Evolutionary conservation across 2,329 filamentous ascomycete genomes (phyloP).

Genomic region (Stemphylium vesicarium): DNA sequence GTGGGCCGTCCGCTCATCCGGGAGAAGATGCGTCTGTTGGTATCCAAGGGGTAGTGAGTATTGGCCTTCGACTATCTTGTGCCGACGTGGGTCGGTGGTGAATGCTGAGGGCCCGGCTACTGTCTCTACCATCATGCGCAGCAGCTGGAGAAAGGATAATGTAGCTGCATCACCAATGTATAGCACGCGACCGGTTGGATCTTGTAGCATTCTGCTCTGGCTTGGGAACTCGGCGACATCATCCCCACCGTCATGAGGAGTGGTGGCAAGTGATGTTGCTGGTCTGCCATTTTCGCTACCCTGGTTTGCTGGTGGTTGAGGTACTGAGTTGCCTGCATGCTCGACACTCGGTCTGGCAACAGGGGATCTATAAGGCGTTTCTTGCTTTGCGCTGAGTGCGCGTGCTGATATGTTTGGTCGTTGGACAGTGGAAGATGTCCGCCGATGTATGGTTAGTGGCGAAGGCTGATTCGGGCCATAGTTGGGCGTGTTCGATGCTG

Average conservation of each 20-base stretch:
- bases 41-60: slow-evolving; percentile 56
- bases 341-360: slow-evolving; percentile 34
- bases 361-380: slow-evolving; percentile 26
- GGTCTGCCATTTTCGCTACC: slow-evolving; percentile 26
- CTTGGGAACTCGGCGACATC: slow-evolving; percentile 64
- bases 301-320: slow-evolving; percentile 30
- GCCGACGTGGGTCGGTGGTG: slow-evolving; percentile 62
- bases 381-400: slow-evolving; percentile 25
- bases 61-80: slow-evolving; percentile 64
- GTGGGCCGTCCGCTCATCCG: slow-evolving; percentile 61
- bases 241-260: slow-evolving; percentile 53
- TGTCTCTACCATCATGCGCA: slow-evolving; percentile 66
- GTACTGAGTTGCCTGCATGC: slow-evolving; percentile 29
- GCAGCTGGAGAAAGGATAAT: slow-evolving; percentile 65
- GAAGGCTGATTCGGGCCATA: slow-evolving; percentile 29
- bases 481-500: slow-evolving; percentile 29
- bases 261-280: slow-evolving; percentile 42
- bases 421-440: slow-evolving; percentile 23
- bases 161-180: slow-evolving; percentile 70
- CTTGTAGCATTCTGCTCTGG: slow-evolving; percentile 65
- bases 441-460: slow-evolving; percentile 23
- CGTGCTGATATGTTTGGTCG: slow-evolving; percentile 9
- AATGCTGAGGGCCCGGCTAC: slow-evolving; percentile 63
- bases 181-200: slow-evolving; percentile 63
- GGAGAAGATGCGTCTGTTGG: slow-evolving; percentile 61